Conservation (phyloP, 352 stramenopile species). For the Bremia lactucae region DNA sequence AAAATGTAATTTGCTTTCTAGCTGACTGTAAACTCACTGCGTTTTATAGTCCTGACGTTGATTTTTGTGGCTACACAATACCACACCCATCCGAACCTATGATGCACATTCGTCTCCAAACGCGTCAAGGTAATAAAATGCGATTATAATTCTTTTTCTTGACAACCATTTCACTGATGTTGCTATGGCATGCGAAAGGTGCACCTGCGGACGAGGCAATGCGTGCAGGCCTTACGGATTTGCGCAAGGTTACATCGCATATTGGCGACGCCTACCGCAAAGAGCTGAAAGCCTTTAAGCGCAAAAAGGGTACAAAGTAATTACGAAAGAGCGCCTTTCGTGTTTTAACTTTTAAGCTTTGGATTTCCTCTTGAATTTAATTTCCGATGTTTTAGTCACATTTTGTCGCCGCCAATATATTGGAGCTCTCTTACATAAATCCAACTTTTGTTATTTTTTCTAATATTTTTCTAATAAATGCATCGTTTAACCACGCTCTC, state of each 20-base stretch:
- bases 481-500: constrained; percentile 3
- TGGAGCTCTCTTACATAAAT: not conserved
- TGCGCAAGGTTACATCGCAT: constrained; percentile 61
- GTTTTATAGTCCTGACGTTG: constrained; percentile 76
- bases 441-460: not conserved
- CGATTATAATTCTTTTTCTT: too few relatives aligned
- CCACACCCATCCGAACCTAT: constrained; percentile 91
- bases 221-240: constrained; percentile 49
- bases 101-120: constrained; percentile 91
- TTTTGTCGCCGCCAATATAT: not conserved
- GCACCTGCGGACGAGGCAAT: constrained; percentile 54
- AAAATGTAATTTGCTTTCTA: too few relatives aligned
- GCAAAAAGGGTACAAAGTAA: constrained; percentile 65
- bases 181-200: constrained; percentile 25
- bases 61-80: constrained; percentile 93
- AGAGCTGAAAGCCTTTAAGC: constrained; percentile 77
- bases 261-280: constrained; percentile 72
- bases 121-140: constrained; percentile 33
- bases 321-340: too few relatives aligned
- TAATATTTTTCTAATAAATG: not conserved
- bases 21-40: too few relatives aligned
- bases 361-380: too few relatives aligned
- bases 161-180: too few relatives aligned
- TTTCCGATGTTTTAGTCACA: too few relatives aligned
- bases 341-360: too few relatives aligned